Evolutionary conservation across 306 rosid genomes (phyloP).

Genomic region (Aeschynomene evenia): DNA sequence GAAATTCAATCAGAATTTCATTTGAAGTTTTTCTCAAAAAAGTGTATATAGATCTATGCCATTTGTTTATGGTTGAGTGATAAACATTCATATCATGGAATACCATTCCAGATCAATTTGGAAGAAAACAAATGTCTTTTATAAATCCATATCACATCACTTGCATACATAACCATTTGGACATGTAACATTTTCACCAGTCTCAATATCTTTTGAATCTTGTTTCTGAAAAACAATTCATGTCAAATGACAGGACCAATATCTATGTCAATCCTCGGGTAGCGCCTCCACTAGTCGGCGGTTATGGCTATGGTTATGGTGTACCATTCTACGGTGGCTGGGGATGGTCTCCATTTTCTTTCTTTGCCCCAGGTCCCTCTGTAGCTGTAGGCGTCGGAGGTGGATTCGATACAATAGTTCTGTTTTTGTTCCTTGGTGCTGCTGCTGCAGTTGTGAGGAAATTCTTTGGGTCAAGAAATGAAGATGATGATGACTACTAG

Average conservation of each 20-base stretch:
- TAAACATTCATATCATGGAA: neutral
- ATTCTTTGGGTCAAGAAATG: constrained; percentile 60
- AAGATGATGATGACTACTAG: constrained; percentile 48
- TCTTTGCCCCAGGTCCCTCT: constrained; percentile 88
- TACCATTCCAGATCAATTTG: neutral
- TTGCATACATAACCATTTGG: neutral
- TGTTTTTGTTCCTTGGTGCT: constrained; percentile 76
- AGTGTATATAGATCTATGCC: neutral
- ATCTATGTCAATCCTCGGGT: constrained; percentile 77
- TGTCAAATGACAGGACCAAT: constrained; percentile 63
- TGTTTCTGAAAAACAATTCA: constrained; percentile 8
- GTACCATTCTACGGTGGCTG: constrained; percentile 79
- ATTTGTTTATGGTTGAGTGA: neutral
- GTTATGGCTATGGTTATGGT: constrained; percentile 84
- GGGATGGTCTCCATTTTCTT: constrained; percentile 98
- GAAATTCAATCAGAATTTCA: neutral
- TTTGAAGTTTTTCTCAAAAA: neutral
- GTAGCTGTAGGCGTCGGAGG: constrained; percentile 89
- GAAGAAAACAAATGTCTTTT: neutral
- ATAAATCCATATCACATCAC: neutral
- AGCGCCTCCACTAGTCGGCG: constrained; percentile 91
- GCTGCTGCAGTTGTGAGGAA: constrained; percentile 73
- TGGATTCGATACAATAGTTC: constrained; percentile 63
- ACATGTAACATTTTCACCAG: neutral
- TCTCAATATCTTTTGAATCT: neutral